Base-by-base conservation (phyloP, 352 stramenopile species). In the Phytophthora tentaculata region DNA sequence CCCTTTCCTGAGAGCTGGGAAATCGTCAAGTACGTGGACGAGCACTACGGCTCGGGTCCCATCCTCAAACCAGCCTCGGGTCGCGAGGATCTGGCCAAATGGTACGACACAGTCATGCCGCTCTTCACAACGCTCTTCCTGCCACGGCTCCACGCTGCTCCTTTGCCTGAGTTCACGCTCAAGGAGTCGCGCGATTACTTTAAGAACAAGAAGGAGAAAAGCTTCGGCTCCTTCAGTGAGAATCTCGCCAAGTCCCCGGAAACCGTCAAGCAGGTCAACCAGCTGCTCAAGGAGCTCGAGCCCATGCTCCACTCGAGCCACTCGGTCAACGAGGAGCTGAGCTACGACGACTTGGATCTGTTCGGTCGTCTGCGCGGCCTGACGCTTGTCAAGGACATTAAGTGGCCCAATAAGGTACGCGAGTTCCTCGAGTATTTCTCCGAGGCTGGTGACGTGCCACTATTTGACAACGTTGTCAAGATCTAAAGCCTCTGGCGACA, bases 261-360 rank as follows among this genome's bases (percentile, higher is more conserved):
- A 68, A 57, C 79, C 5, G 54, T 89, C 14, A 64, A 56, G 13
- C 50, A 81, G 65, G 69, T 77, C 41, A 87, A 89, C 68, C 29
- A 55, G 56, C 61, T 74, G 48, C 62, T 89, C 4, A 29, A 64
- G 45, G 48, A 78, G 32, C 74, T 89, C 23, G 73, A 77, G 32
- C 35, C 28, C 2, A 22, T 89, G 32, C 23, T 89, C 26, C 70
- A 81, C 54, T 85, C 76, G 44, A 63, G 63, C 48, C 59, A 67
- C 14, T 74, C 76, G n/a, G 73, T 86, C 41, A 87, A 89, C 58
- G 74, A 41, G 0, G 56, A 69, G 8, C 35, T 84, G 29, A 83
- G 81, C 66, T 87, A 81, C 66, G 79, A 89, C 64, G 81, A 89
- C 61, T 51, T 89, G 56, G 73, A 83, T 22, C 50, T 89, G 16